Percentiles rank a stretch among this genome's conserved stretches.
Evolutionary conservation across 495 filamentous ascomycete genomes (phyloP).

Genomic region (Aspergillus olivimuriae): DNA sequence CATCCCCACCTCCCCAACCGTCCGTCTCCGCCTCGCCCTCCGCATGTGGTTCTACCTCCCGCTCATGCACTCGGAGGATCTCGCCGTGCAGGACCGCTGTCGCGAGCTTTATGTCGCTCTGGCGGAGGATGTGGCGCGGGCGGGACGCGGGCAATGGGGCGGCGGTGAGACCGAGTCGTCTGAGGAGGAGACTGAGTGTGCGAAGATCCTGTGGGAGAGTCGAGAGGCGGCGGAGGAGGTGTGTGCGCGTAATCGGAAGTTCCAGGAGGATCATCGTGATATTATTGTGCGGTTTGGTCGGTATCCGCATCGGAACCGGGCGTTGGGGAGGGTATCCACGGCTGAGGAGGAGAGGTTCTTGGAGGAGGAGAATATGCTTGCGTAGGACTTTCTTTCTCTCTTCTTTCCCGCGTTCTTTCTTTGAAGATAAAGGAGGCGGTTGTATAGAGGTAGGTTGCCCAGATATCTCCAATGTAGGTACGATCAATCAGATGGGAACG

Average conservation of each 20-base stretch:
- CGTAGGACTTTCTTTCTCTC: background rate
- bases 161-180: background rate
- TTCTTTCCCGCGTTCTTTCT: background rate
- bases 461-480: too few relatives aligned
- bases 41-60: slow-evolving; percentile 30
- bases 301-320: background rate
- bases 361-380: background rate
- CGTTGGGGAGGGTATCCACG: background rate
- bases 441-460: background rate
- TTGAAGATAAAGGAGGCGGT: background rate
- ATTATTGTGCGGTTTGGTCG: background rate
- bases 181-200: background rate
- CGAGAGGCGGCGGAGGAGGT: background rate
- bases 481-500: too few relatives aligned
- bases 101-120: background rate
- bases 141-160: background rate
- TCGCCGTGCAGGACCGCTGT: slow-evolving; percentile 13
- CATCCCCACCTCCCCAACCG: slow-evolving; percentile 11
- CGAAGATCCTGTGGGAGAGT: background rate
- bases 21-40: slow-evolving; percentile 20
- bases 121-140: background rate
- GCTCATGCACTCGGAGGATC: slow-evolving; percentile 27
- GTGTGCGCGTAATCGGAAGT: background rate
- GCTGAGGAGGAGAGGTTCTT: background rate
- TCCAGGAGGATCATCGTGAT: background rate